A percentile compares a stretch with the other conserved stretches of the same genome.
phyloP scores from a whole-genome alignment of 805 yeast genomes.

The Diddensiella transvaalensis region DNA sequence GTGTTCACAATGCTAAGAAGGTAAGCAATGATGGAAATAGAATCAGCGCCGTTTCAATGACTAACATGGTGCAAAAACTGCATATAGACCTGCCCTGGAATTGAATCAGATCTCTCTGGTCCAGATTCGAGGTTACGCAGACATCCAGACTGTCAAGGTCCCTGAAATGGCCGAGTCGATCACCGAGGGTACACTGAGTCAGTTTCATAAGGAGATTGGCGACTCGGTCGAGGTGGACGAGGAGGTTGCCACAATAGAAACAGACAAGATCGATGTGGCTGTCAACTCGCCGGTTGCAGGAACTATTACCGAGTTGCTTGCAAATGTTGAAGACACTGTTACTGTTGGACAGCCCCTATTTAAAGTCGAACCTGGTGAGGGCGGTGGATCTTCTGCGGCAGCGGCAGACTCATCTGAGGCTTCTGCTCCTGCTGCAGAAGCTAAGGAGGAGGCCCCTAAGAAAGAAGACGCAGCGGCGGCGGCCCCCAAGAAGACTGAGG shows the following conservation, averaged over 20 bases:
- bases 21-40: too few species aligned
- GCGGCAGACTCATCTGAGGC: slow-evolving; percentile 30
- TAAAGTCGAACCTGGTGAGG: slow-evolving; percentile 75
- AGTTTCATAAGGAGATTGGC: slow-evolving; percentile 62
- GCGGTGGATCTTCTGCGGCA: slow-evolving; percentile 41
- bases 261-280: slow-evolving; percentile 96
- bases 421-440: slow-evolving; percentile 22
- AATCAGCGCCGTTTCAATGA: too few species aligned
- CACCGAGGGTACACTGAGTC: slow-evolving; percentile 89
- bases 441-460: slow-evolving; percentile 27
- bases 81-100: neutral
- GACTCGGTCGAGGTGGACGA: slow-evolving; percentile 85
- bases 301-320: slow-evolving; percentile 79
- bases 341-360: slow-evolving; percentile 92
- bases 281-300: slow-evolving; percentile 94
- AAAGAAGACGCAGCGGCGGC: slow-evolving; percentile 29
- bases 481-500: slow-evolving; percentile 19
- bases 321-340: slow-evolving; percentile 84
- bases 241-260: slow-evolving; percentile 92
- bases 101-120: neutral
- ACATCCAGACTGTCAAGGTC: slow-evolving; percentile 63
- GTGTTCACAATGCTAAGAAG: too few species aligned
- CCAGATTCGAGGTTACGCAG: slow-evolving; percentile 4
- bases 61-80: too few species aligned
- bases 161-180: slow-evolving; percentile 99